These are phyloP conservation scores for Chlamydomonas sp. DNA, from an alignment of 139 green algal species.

Conservation along the genomic window DNA sequence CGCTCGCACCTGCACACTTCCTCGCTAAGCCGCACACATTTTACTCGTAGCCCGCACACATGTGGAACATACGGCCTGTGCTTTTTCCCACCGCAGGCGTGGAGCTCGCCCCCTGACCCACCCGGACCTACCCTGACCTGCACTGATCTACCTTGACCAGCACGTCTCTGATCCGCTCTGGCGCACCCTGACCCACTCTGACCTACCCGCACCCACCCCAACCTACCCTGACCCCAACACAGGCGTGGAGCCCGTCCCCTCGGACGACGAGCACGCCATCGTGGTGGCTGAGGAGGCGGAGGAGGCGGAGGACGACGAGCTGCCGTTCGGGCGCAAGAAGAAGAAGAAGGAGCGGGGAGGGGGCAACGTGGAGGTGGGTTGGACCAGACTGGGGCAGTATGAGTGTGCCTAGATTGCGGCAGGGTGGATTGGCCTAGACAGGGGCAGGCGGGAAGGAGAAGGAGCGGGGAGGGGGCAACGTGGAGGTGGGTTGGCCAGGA, in stretches of 20 bases:
- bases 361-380: slow-evolving; percentile 34
- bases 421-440: background rate
- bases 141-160: too few species aligned
- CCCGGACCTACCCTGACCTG: too few species aligned
- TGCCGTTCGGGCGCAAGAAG: slow-evolving; percentile 46
- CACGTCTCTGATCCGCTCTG: too few species aligned
- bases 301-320: slow-evolving; percentile 38
- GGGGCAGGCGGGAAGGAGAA: background rate
- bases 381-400: background rate
- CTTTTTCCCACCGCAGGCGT: too few species aligned
- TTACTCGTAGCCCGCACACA: too few species aligned
- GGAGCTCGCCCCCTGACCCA: too few species aligned
- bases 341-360: slow-evolving; percentile 40
- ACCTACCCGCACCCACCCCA: too few species aligned
- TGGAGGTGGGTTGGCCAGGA: background rate
- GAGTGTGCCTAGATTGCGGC: background rate
- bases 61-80: too few species aligned
- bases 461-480: background rate
- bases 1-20: too few species aligned
- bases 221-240: background rate
- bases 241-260: slow-evolving; percentile 22
- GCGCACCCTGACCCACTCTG: too few species aligned
- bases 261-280: background rate
- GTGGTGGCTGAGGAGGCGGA: slow-evolving; percentile 37
- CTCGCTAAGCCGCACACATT: too few species aligned